Evolutionary conservation across 306 rosid genomes (phyloP).

Genomic region (Quercus ilex): DNA sequence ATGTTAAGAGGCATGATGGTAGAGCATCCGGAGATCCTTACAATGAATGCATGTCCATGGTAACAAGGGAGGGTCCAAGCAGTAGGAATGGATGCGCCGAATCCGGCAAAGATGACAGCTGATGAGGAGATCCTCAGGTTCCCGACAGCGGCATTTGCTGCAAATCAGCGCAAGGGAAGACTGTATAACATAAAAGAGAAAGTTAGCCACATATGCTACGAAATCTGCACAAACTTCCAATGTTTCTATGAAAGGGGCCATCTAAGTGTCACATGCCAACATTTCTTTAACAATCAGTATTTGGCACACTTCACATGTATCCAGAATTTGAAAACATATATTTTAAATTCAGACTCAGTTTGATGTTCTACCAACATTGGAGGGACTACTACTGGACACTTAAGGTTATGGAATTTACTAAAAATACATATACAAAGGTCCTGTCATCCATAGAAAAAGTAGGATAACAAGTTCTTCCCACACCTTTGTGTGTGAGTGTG

Average conservation of each 20-base stretch:
- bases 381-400: neutral
- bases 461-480: neutral
- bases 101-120: slow-evolving; percentile 47
- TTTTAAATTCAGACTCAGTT: neutral
- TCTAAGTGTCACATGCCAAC: neutral
- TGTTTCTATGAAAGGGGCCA: neutral
- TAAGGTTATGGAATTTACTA: neutral
- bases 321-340: neutral
- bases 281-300: neutral
- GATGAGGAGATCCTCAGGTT: slow-evolving; percentile 72
- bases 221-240: slow-evolving; percentile 19
- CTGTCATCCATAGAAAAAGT: neutral
- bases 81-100: slow-evolving; percentile 51
- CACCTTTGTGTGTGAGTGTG: neutral
- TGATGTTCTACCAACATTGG: neutral
- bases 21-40: slow-evolving; percentile 59
- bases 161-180: slow-evolving; percentile 42
- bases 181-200: slow-evolving; percentile 32
- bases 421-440: neutral
- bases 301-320: neutral
- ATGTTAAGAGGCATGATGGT: slow-evolving; percentile 22
- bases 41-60: slow-evolving; percentile 87
- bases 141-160: slow-evolving; percentile 52
- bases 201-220: slow-evolving; percentile 10
- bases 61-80: slow-evolving; percentile 74